A percentile compares a stretch with the other conserved stretches of the same genome.
These are phyloP conservation scores for Silene noctiflora DNA, from an alignment of 179 eudicot species.

Conservation along the genomic window DNA sequence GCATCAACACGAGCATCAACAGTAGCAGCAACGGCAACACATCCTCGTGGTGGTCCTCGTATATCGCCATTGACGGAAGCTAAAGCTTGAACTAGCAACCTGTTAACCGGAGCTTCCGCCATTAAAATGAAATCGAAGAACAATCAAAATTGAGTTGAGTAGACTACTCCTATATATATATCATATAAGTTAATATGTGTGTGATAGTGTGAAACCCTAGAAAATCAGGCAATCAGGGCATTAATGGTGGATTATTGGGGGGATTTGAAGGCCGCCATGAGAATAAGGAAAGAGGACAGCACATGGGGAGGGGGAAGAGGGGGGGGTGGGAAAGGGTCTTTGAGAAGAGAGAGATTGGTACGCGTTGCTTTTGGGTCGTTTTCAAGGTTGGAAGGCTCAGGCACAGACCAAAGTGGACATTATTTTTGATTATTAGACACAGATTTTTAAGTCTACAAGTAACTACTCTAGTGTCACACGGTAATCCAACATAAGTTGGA, in stretches of 20 bases:
- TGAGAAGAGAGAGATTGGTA: slow-evolving; percentile 20
- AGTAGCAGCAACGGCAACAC: too few relatives aligned
- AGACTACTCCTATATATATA: too few relatives aligned
- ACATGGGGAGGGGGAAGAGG: slow-evolving; percentile 30
- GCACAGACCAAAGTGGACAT: slow-evolving; percentile 15
- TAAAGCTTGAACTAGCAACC: slow-evolving; percentile 28
- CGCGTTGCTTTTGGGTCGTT: slow-evolving; percentile 36
- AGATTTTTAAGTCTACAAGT: not conserved
- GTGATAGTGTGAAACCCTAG: not conserved
- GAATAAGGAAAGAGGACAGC: slow-evolving; percentile 26
- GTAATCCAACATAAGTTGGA: too few relatives aligned
- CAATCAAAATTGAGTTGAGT: not conserved
- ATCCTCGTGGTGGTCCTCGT: not conserved
- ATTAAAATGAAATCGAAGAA: slow-evolving; percentile 13
- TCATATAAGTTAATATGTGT: too few relatives aligned
- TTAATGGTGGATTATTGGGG: not conserved
- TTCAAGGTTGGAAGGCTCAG: slow-evolving; percentile 31
- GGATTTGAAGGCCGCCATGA: slow-evolving; percentile 20
- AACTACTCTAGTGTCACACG: not conserved
- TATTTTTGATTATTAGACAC: too few relatives aligned
- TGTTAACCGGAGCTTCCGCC: slow-evolving; percentile 21
- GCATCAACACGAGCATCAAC: not conserved
- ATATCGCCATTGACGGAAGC: slow-evolving; percentile 20
- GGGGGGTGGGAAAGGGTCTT: not conserved
- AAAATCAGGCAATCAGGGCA: not conserved